These are phyloP conservation scores for Lactuca saligna DNA, from an alignment of 129 eudicot species.

Conservation along the genomic window DNA sequence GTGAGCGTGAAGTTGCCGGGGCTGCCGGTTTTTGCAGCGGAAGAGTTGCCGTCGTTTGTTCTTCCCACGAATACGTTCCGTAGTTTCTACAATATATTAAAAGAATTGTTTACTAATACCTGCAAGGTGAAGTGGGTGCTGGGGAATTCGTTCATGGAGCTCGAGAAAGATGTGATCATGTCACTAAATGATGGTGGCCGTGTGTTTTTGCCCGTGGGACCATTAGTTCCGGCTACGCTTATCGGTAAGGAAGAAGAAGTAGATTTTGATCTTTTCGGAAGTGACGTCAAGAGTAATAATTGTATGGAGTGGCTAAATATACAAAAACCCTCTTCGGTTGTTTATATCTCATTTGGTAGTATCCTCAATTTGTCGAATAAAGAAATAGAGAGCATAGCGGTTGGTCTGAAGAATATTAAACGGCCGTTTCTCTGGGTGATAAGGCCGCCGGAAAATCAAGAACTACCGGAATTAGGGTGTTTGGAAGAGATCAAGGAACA, in stretches of 20 bases:
- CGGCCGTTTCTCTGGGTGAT: conserved; percentile 52
- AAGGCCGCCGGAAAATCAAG: conserved; percentile 17
- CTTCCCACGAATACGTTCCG: conserved; percentile 32
- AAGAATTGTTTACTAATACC: conserved; percentile 21
- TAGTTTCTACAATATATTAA: conserved; percentile 14
- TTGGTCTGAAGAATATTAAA: conserved; percentile 20
- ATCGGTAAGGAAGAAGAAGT: conserved; percentile 18
- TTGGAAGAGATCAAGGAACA: conserved; percentile 34
- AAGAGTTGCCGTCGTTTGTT: conserved; percentile 49
- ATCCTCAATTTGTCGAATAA: conserved; percentile 10
- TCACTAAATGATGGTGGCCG: conserved; percentile 1
- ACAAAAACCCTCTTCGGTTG: conserved; percentile 36
- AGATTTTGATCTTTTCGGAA: conserved; percentile 21
- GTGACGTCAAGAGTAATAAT: conserved; percentile 4
- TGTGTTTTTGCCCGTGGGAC: conserved; percentile 41
- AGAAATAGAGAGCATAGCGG: conserved; percentile 30
- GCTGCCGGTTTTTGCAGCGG: conserved; percentile 20
- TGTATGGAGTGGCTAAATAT: conserved; percentile 44
- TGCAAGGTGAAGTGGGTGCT: conserved; percentile 39
- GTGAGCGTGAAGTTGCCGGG: conserved; percentile 38
- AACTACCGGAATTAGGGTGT: background rate
- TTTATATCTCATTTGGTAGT: conserved; percentile 53
- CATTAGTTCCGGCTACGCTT: conserved; percentile 34
- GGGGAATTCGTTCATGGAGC: conserved; percentile 42
- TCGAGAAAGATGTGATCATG: conserved; percentile 23